These are phyloP conservation scores for Pinus tabuliformis DNA, from an alignment of 75 land plant genomes.

Conservation along the genomic window DNA sequence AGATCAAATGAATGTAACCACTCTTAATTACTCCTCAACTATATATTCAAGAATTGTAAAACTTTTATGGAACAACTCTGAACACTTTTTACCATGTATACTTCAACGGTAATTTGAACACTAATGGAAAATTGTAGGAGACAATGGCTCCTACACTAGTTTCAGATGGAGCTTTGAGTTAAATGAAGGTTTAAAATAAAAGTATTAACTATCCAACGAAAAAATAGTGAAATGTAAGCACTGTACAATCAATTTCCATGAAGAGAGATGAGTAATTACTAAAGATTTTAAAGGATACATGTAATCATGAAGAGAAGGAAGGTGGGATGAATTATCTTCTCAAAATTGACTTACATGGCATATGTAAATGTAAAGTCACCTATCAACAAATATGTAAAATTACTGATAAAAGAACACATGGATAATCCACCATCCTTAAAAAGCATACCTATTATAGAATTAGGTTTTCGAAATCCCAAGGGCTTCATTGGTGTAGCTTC, in stretches of 20 bases:
- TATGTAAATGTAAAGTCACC: background rate
- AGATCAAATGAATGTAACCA: slow-evolving; percentile 7
- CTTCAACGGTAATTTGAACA: background rate
- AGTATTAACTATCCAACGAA: background rate
- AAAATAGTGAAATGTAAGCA: background rate
- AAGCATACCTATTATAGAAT: slow-evolving; percentile 22
- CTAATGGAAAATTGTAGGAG: background rate
- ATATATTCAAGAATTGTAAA: slow-evolving; percentile 25
- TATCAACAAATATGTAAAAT: background rate
- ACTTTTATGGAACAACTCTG: slow-evolving; percentile 17
- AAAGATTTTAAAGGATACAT: background rate
- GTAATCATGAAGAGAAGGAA: background rate
- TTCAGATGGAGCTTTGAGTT: background rate
- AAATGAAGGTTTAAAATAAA: background rate
- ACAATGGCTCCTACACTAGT: background rate
- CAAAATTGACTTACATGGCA: background rate
- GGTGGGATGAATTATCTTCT: background rate
- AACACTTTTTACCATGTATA: background rate
- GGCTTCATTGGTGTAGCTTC: slow-evolving; percentile 85
- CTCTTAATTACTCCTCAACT: slow-evolving; percentile 23
- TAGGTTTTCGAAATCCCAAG: slow-evolving; percentile 29
- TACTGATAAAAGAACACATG: background rate
- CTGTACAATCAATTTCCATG: too few species aligned
- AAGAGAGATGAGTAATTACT: background rate
- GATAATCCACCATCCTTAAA: slow-evolving; percentile 6